Evolutionary conservation across 305 asterid genomes (phyloP).

Genomic region (Fraxinus nigra): DNA sequence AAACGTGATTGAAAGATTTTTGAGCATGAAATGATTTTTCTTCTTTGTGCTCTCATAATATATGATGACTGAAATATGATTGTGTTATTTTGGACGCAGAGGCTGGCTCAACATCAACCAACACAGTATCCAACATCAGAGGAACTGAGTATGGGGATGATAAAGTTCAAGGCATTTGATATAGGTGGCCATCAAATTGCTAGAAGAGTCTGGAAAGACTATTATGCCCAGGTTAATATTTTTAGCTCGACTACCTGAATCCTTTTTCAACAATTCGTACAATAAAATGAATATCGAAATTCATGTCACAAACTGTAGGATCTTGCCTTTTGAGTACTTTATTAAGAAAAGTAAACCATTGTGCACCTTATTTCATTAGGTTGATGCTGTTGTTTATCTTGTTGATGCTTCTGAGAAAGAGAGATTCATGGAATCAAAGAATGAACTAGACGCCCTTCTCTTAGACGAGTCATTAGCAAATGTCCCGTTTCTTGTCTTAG

Average conservation of each 20-base stretch:
- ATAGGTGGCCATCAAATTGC: slow-evolving; percentile 60
- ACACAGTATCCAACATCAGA: slow-evolving; percentile 54
- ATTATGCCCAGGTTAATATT: slow-evolving; percentile 43
- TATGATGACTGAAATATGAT: background rate
- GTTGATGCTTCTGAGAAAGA: slow-evolving; percentile 51
- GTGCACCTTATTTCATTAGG: slow-evolving; percentile 22
- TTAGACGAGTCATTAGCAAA: slow-evolving; percentile 38
- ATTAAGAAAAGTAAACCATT: background rate
- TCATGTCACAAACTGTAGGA: background rate
- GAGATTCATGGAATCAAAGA: slow-evolving; percentile 48
- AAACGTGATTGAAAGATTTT: background rate
- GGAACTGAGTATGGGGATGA: slow-evolving; percentile 51
- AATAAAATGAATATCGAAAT: background rate
- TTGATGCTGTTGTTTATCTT: slow-evolving; percentile 48
- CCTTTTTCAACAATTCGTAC: background rate
- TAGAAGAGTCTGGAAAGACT: slow-evolving; percentile 58
- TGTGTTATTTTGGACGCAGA: slow-evolving; percentile 35
- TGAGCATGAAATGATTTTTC: background rate
- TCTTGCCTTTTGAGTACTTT: background rate
- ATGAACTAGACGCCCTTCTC: slow-evolving; percentile 48
- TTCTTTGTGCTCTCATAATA: background rate
- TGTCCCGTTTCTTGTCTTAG: slow-evolving; percentile 50
- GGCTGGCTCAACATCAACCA: slow-evolving; percentile 52
- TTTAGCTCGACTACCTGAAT: background rate
- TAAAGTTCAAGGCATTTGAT: slow-evolving; percentile 52